phyloP scores from a whole-genome alignment of 2,329 filamentous ascomycete genomes.

The Scedosporium dehoogii region DNA sequence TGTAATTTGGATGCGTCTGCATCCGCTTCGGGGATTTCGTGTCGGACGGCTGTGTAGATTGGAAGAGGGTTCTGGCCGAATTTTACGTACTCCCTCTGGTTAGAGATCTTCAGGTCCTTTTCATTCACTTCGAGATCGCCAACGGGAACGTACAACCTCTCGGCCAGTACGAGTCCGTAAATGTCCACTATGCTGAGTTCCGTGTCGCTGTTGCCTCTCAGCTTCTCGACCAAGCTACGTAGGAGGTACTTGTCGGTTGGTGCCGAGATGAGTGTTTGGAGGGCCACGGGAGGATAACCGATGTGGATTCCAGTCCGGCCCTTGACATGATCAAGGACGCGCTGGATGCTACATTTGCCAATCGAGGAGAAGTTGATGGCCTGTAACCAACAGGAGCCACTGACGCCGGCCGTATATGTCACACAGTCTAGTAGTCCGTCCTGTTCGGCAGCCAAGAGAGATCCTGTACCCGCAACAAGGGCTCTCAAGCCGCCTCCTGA shows the following conservation, averaged over 20 bases:
- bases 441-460: slow-evolving; percentile 73
- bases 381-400: slow-evolving; percentile 93
- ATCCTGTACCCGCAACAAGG: slow-evolving; percentile 79
- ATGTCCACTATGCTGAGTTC: slow-evolving; percentile 88
- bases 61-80: slow-evolving; percentile 77
- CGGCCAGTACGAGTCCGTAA: slow-evolving; percentile 79
- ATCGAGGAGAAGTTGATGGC: slow-evolving; percentile 77
- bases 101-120: slow-evolving; percentile 81
- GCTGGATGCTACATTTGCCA: slow-evolving; percentile 54
- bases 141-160: slow-evolving; percentile 71
- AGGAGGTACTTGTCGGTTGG: slow-evolving; percentile 91
- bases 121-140: slow-evolving; percentile 58
- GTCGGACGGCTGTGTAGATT: slow-evolving; percentile 90
- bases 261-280: slow-evolving; percentile 71
- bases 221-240: slow-evolving; percentile 81
- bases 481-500: slow-evolving; percentile 87
- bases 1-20: slow-evolving; percentile 10
- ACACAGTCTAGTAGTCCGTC: slow-evolving; percentile 87
- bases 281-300: slow-evolving; percentile 78
- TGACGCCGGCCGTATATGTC: slow-evolving; percentile 92
- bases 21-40: slow-evolving; percentile 67
- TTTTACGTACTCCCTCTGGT: slow-evolving; percentile 66
- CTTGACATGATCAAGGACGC: slow-evolving; percentile 77
- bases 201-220: slow-evolving; percentile 67
- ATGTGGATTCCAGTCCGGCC: slow-evolving; percentile 78